Evolutionary conservation across 352 stramenopile genomes (phyloP), one percentile per base, ranked within the genome.

Genomic region (Pythium brachiatum): DNA sequence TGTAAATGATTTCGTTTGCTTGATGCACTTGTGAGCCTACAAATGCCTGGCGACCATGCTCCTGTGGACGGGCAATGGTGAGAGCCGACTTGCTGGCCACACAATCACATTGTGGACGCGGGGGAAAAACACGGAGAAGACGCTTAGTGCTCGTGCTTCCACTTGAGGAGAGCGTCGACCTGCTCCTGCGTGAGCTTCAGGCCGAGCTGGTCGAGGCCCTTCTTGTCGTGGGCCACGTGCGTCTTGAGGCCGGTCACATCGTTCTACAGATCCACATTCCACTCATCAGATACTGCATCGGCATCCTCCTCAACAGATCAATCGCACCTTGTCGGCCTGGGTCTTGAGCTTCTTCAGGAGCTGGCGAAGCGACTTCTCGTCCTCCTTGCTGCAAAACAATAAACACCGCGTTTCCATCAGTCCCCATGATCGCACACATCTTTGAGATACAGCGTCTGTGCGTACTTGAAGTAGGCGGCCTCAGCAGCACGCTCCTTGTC

Each of bases 301-400:
- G 7, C 39, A 8, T 27, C 6, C 7, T 12, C 13, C 36, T 32
- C 16, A 41, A 4, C 21, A 26, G 16, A 26, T 25, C 2, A 34
- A 20, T 66, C 70, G 53, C 26, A 78, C 76, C 50, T 70, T 70
- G 57, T 95, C 84, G 9, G 84, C 77, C 74, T 95, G 84, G 18
- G 68, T 75, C 76, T 95, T 94, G 69, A 95, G 73, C 81, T 95
- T 95, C 72, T 92, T 76, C 44, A 95, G 74, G 57, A 95, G 76
- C 75, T 91, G 90, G 72, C 86, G 86, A 23, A 95, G 83, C 20
- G 83, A 29, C 72, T 90, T 92, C 69, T 95, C 86, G 62, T 95
- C 86, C 61, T 92, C 69, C 76, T 95, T 95, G 78, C 86, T 95
- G 59, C 44, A 53, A 18, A 36, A 27, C 39, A 47, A 26, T 2